Percentiles rank a stretch among this genome's conserved stretches.
Conservation (phyloP, 2,329 filamentous ascomycete genomes). For the Neofusicoccum cordaticola region DNA sequence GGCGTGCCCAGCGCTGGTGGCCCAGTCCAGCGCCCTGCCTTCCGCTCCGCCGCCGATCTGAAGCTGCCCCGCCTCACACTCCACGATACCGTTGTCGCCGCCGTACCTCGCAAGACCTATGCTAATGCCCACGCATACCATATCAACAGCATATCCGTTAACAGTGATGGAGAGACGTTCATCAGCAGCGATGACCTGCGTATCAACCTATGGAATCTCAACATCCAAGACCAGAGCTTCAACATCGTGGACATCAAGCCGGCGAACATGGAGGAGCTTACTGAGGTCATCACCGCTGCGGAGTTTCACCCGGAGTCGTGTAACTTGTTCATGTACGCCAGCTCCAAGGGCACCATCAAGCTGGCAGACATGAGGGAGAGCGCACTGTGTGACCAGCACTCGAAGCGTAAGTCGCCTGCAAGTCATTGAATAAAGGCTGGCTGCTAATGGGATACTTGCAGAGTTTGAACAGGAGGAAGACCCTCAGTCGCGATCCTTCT, state of each 20-base stretch:
- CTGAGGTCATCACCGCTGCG: conserved; percentile 96
- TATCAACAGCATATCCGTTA: conserved; percentile 99
- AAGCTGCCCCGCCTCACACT: conserved; percentile 95
- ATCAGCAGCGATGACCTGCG: conserved; percentile 97
- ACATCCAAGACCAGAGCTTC: conserved; percentile 99
- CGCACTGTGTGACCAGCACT: conserved; percentile 90
- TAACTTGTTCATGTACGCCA: conserved; percentile 99
- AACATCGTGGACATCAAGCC: conserved; percentile 99
- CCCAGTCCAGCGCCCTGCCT: conserved; percentile 71
- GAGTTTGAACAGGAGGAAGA: conserved; percentile 99
- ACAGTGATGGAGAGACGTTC: conserved; percentile 98
- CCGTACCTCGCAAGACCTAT: conserved; percentile 92
- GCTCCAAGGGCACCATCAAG: conserved; percentile 98
- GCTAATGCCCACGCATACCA: conserved; percentile 98
- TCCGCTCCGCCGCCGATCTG: conserved; percentile 76
- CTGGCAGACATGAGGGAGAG: conserved; percentile 97
- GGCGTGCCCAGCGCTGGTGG: conserved; percentile 72
- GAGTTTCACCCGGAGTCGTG: conserved; percentile 97
- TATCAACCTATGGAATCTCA: conserved; percentile 98
- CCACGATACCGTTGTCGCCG: conserved; percentile 96
- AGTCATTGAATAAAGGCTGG: conserved; percentile 20
- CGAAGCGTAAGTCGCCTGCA: conserved; percentile 68
- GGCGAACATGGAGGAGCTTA: conserved; percentile 99
- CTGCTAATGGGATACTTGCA: conserved; percentile 38
- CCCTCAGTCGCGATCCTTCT: conserved; percentile 93